Conservation (phyloP, 2,329 filamentous ascomycete species). For the Fusarium chlamydosporum region DNA sequence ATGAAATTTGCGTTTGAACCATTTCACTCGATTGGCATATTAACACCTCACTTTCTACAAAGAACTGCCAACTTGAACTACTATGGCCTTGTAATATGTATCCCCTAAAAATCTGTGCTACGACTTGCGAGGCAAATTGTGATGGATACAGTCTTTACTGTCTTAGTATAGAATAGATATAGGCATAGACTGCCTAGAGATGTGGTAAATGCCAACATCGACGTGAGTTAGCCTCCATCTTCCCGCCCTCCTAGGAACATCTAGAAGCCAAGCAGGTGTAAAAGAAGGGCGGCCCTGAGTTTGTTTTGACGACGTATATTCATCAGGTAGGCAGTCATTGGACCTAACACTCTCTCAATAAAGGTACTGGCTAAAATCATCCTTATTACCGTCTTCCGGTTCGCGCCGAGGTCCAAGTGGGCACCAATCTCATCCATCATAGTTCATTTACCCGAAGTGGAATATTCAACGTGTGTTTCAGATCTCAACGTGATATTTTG, state of each 20-base stretch:
- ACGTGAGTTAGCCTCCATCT: conserved; percentile 41
- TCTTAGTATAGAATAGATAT: background rate
- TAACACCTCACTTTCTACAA: background rate
- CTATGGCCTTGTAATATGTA: background rate
- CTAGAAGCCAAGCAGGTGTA: conserved; percentile 22
- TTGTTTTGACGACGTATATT: too few species aligned
- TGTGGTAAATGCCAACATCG: conserved; percentile 44
- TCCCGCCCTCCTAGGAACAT: conserved; percentile 31
- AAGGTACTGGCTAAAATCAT: background rate
- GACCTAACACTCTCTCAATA: background rate
- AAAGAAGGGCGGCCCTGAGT: background rate
- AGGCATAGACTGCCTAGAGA: background rate
- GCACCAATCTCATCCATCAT: conserved; percentile 17
- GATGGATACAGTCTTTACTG: background rate
- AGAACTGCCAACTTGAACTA: background rate
- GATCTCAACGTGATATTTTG: background rate
- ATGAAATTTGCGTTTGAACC: background rate
- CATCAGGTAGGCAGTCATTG: too few species aligned
- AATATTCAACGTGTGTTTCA: conserved; percentile 12
- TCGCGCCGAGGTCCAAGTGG: conserved; percentile 44
- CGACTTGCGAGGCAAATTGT: conserved; percentile 6
- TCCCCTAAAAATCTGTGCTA: conserved; percentile 1
- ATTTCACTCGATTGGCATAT: background rate
- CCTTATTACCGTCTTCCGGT: conserved; percentile 16
- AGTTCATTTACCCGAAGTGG: conserved; percentile 22